Evolutionary conservation across 257 asterid genomes (phyloP).

Genomic region (Coffea eugenioides): DNA sequence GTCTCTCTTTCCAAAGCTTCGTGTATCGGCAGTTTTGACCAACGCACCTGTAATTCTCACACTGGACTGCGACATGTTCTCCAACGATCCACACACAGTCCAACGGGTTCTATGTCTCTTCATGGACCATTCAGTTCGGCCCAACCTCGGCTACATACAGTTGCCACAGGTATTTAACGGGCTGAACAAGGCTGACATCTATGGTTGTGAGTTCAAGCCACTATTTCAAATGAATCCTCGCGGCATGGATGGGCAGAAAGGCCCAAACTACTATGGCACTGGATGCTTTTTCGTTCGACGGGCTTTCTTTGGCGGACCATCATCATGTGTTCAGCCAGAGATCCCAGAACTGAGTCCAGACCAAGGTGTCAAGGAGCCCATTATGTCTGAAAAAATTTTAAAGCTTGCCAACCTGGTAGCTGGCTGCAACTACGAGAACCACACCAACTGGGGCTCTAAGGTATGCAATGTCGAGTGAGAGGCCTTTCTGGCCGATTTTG

Average conservation of each 20-base stretch:
- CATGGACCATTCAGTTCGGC: slow-evolving; percentile 27
- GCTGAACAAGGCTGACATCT: slow-evolving; percentile 57
- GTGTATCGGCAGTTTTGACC: slow-evolving; percentile 66
- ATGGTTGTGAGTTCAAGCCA: slow-evolving; percentile 51
- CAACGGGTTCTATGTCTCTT: slow-evolving; percentile 48
- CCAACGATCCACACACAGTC: slow-evolving; percentile 63
- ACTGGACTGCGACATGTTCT: slow-evolving; percentile 79
- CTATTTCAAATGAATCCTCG: slow-evolving; percentile 42
- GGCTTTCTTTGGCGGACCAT: slow-evolving; percentile 62
- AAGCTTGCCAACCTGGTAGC: slow-evolving; percentile 53
- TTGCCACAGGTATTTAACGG: slow-evolving; percentile 70
- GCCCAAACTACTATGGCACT: slow-evolving; percentile 66
- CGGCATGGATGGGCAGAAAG: slow-evolving; percentile 70
- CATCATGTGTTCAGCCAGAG: slow-evolving; percentile 32
- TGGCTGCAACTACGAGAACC: slow-evolving; percentile 53
- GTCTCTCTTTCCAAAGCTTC: slow-evolving; percentile 36
- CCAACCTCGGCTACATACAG: slow-evolving; percentile 59
- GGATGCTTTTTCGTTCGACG: slow-evolving; percentile 69
- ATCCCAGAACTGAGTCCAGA: slow-evolving; percentile 42
- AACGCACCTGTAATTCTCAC: slow-evolving; percentile 69
- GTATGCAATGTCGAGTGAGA: slow-evolving; percentile 15
- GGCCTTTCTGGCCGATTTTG: no score
- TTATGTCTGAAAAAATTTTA: slow-evolving; percentile 23
- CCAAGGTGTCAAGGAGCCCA: slow-evolving; percentile 35
- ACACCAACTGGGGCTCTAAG: slow-evolving; percentile 66